phyloP scores from a whole-genome alignment of 441 rosid genomes.

The Eruca vesicaria region DNA sequence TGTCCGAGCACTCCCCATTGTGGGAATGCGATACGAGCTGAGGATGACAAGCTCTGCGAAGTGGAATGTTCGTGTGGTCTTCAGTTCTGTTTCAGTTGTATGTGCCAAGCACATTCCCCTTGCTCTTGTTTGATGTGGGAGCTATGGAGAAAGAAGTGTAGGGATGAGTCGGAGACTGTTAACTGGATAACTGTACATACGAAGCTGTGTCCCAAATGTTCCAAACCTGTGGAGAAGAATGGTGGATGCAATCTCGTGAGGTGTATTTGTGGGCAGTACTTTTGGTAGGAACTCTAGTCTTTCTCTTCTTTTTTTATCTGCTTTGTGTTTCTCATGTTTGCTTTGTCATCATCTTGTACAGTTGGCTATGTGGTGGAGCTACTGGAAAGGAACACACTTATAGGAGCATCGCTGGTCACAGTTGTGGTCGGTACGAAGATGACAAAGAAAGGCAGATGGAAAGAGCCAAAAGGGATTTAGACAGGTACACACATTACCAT shows the following conservation, averaged over 20 bases:
- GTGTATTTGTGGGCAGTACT: conserved; percentile 65
- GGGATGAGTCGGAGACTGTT: conserved; percentile 75
- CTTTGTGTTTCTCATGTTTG: conserved; percentile 8
- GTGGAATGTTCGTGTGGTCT: conserved; percentile 80
- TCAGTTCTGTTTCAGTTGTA: conserved; percentile 83
- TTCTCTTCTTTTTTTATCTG: not conserved
- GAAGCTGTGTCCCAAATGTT: conserved; percentile 82
- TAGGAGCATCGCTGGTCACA: conserved; percentile 47
- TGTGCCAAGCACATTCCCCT: conserved; percentile 75
- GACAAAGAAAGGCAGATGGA: conserved; percentile 38
- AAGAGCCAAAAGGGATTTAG: conserved; percentile 46
- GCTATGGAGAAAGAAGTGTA: conserved; percentile 77
- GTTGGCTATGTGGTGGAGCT: conserved; percentile 83
- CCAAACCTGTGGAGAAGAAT: conserved; percentile 67
- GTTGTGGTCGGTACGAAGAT: conserved; percentile 66
- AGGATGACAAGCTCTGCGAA: conserved; percentile 69
- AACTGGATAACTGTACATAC: conserved; percentile 90
- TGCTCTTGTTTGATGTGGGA: conserved; percentile 95
- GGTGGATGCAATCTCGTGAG: conserved; percentile 84
- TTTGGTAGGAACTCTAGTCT: conserved; percentile 50
- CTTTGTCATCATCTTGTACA: conserved; percentile 37
- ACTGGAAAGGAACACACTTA: conserved; percentile 58
- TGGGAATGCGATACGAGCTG: conserved; percentile 77
- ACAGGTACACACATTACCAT: conserved; percentile 66
- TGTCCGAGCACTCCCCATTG: conserved; percentile 92